Base-by-base conservation (phyloP, 169 alveolate genomes). In the Ichthyophthirius multifiliis region DNA sequence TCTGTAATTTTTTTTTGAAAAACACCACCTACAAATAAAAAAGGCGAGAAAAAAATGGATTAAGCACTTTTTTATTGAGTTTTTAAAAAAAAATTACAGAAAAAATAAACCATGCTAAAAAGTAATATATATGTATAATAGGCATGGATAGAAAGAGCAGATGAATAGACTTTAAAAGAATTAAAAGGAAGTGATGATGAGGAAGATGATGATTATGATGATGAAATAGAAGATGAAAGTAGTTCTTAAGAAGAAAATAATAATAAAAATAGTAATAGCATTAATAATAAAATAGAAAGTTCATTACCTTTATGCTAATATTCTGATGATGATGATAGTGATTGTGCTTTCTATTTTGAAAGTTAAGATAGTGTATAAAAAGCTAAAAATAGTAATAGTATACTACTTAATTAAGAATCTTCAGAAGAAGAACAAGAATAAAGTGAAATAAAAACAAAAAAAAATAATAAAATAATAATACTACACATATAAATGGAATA, bases 401-500 rank as follows among this genome's bases (percentile, higher is more conserved):
- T n/a, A 39, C 27, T 13, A 41, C 62, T 31, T 39, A 15, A 18
- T 41, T 67, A 43, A 6, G 83, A 76, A 76, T 20, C 83, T 62
- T 71, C 83, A 3, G 71, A 55, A 55, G 71, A 55, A 55, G 31
- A 41, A 27, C 31, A 18, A 35, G 30, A 43, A n/a, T 13, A 43
- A 43, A 7, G 82, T 45, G 34, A 27, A 34, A 32, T 20, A 65
- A 34, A 34, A 65, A 65, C 15, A 35, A 6, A 65, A 39, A 27
- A 34, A 65, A n/a, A n/a, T n/a, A n/a, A 5, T 1, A 65, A 34
- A 65, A 32, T 32, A 65, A 7, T 34, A 3, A 9, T 65, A 1
- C 12, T 55, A 2, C 71, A 88, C 62, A 94, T 94, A 35, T 92
- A 91, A 86, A 94, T 94, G 97, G 97, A 94, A 83, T 92, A 45